Evolutionary conservation across 164 flowering plant species (phyloP), one percentile per base, ranked within the genome.

Genomic region (Magnolia kwangsiensis): DNA sequence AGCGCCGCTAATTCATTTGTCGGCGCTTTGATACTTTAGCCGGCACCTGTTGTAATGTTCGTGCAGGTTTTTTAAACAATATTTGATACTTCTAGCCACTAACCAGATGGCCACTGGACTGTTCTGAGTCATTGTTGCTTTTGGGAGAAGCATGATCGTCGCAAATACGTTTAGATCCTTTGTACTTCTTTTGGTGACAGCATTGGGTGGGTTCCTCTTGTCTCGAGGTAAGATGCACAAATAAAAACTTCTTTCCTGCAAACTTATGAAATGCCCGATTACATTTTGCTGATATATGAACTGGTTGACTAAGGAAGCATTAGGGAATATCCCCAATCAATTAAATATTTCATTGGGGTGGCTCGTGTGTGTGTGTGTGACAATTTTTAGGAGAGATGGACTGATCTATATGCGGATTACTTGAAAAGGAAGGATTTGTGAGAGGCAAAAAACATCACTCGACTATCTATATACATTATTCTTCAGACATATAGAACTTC

Each of bases 61-160:
- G 51, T 77, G 63, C 79, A 77, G 79, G 69, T 59, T 77, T 75
- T 77, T 77, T 65, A 71, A 63, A 64, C 75, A 72, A 29, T 71
- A 71, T 20, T 49, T 77, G 8, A 4, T 77, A 14, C 75, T 77
- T 9, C 50, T 77, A 19, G 21, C 16, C 19, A 8, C 72, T 49
- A 72, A 66, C 65, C 79, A 77, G 63, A 77, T 77, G 79, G 69
- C 79, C 19, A 63, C 75, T 10, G 75, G 65, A 50, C 8, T 72
- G 50, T 77, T 77, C 51, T 75, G 79, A 16, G 63, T 72, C 5
- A 77, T 77, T 50, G 79, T 71, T 66, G 45, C 75, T 4, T 4
- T 72, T 16, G 79, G 79, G 4, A 63, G 79, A 51, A 64, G 64
- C 79, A 50, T 77, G 75, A 72, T 77, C 51, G 64, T 77, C 8